Percentiles rank a stretch among this genome's conserved stretches.
These are phyloP conservation scores for Lasiodiplodia citricola DNA, from an alignment of 2,329 filamentous ascomycete species.

Conservation along the genomic window DNA sequence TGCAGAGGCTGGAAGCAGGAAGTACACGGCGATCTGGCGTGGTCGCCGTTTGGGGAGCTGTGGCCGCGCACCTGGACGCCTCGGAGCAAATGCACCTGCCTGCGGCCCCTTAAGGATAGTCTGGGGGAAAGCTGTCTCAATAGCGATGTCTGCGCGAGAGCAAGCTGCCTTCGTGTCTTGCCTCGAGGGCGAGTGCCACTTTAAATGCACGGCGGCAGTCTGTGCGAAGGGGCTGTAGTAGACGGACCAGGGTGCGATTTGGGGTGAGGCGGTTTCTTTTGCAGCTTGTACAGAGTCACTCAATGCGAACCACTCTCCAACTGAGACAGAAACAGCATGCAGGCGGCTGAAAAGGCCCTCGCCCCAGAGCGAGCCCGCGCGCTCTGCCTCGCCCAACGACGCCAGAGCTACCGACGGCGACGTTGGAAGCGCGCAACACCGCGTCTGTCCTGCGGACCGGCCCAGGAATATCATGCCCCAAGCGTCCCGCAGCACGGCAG, in stretches of 20 bases:
- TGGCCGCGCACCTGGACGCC: conserved; percentile 22
- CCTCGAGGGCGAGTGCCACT: conserved; percentile 26
- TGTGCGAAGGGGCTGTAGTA: conserved; percentile 27
- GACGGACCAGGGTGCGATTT: conserved; percentile 20
- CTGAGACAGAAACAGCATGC: conserved; percentile 28
- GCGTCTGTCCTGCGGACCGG: conserved; percentile 11
- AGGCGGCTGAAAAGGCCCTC: conserved; percentile 25
- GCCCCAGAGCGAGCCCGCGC: conserved; percentile 17
- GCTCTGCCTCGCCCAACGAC: conserved; percentile 1
- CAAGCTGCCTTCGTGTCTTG: conserved; percentile 22
- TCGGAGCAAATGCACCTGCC: conserved; percentile 13
- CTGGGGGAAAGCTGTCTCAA: conserved; percentile 27
- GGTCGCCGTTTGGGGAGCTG: conserved; percentile 14
- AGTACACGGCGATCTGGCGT: conserved; percentile 11
- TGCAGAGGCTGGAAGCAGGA: conserved; percentile 10
- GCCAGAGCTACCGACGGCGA: conserved; percentile 4
- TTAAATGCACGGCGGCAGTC: conserved; percentile 27
- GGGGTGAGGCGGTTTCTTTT: conserved; percentile 28
- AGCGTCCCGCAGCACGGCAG: conserved; percentile 13
- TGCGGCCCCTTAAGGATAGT: conserved; percentile 23
- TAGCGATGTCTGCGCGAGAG: conserved; percentile 25
- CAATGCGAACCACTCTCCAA: conserved; percentile 27
- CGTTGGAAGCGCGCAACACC: conserved; percentile 17
- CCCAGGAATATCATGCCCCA: conserved; percentile 16
- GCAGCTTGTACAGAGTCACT: conserved; percentile 27